Conservation (phyloP, 176 grass and related monocot species). For the Luzula sylvatica region DNA sequence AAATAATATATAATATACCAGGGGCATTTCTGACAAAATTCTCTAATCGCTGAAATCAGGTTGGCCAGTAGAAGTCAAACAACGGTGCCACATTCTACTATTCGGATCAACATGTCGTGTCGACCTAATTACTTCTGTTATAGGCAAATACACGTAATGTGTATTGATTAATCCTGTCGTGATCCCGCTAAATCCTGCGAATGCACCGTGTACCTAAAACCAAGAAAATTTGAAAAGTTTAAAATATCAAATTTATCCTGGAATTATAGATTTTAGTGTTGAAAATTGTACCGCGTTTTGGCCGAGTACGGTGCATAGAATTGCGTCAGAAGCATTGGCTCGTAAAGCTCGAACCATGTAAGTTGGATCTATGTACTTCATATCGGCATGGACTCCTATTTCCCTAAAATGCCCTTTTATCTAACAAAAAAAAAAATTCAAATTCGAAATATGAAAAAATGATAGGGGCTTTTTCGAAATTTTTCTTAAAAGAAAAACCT, state of each 20-base stretch:
- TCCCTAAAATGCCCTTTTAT: constrained; percentile 85
- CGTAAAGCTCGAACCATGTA: constrained; percentile 89
- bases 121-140: constrained; percentile 63
- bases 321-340: constrained; percentile 93
- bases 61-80: constrained; percentile 79
- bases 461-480: too few species aligned
- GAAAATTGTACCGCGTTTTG: constrained; percentile 71
- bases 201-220: constrained; percentile 76
- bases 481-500: constrained; percentile 47
- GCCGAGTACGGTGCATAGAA: constrained; percentile 93
- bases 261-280: neutral
- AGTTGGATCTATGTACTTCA: constrained; percentile 94
- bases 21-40: neutral
- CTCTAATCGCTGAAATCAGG: constrained; percentile 68
- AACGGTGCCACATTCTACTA: constrained; percentile 98
- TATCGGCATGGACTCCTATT: constrained; percentile 60
- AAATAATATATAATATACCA: too few species aligned
- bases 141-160: constrained; percentile 75
- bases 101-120: constrained; percentile 57
- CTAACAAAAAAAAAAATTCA: constrained; percentile 28
- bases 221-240: neutral
- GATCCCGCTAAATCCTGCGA: constrained; percentile 93
- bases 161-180: constrained; percentile 78
- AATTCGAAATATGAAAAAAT: too few species aligned
- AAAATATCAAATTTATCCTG: too few species aligned